phyloP scores from a whole-genome alignment of 768 basidiomycete species.

The Suillus brevipes region DNA sequence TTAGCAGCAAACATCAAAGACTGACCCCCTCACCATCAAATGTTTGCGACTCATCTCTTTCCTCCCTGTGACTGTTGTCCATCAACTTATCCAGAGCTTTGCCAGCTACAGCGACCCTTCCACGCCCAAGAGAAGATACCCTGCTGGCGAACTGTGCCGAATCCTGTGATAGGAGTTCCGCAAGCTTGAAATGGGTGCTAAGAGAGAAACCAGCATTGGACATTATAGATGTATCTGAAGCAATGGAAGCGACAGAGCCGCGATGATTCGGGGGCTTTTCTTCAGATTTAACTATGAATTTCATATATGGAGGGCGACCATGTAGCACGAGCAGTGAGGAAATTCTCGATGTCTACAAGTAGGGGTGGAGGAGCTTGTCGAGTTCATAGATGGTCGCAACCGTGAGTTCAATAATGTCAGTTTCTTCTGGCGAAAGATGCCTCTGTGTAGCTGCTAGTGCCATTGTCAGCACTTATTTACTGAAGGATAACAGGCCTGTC shows the following conservation, averaged over 20 bases:
- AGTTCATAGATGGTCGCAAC: conserved; percentile 83
- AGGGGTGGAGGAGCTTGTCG: conserved; percentile 85
- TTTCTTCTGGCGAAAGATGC: conserved; percentile 83
- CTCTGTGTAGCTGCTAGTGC: conserved; percentile 76
- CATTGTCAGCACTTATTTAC: conserved; percentile 10
- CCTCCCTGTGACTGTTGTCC: conserved; percentile 65
- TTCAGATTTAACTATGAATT: conserved; percentile 38
- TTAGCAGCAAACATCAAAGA: neutral
- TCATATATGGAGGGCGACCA: conserved; percentile 78
- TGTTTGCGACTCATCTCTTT: neutral
- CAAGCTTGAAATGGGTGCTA: conserved; percentile 71
- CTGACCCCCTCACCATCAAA: conserved; percentile 21
- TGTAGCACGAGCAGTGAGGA: conserved; percentile 63
- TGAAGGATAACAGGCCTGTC: conserved; percentile 6
- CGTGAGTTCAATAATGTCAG: conserved; percentile 89
- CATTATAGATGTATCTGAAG: conserved; percentile 58
- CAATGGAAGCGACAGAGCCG: conserved; percentile 43
- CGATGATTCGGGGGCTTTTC: conserved; percentile 35
- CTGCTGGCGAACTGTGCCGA: conserved; percentile 75
- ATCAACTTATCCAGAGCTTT: conserved; percentile 83
- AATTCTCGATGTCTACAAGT: conserved; percentile 57
- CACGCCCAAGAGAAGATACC: conserved; percentile 66
- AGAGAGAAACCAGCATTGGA: conserved; percentile 56
- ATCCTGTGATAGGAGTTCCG: conserved; percentile 77
- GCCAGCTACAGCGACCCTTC: conserved; percentile 66